Conservation (phyloP, 2,329 filamentous ascomycete genomes). For the Lasiodiplodia sp. region DNA sequence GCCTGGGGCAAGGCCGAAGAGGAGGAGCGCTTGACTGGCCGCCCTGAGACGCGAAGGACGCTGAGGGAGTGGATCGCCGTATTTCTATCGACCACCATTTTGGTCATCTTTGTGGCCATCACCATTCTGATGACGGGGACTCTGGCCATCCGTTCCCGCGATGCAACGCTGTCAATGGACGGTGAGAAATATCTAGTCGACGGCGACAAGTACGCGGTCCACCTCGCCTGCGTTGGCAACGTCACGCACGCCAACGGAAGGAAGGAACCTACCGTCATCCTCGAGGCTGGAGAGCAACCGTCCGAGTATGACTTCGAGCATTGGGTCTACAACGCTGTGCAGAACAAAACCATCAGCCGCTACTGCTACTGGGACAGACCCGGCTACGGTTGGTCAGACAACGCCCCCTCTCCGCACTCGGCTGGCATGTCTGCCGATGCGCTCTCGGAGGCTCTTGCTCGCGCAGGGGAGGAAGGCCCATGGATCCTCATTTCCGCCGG, state of each 20-base stretch:
- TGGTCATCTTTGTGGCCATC: slow-evolving; percentile 72
- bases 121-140: slow-evolving; percentile 79
- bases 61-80: slow-evolving; percentile 86
- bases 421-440: slow-evolving; percentile 92
- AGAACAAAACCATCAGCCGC: slow-evolving; percentile 81
- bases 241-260: slow-evolving; percentile 63
- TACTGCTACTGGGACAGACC: slow-evolving; percentile 98
- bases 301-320: slow-evolving; percentile 81
- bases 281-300: slow-evolving; percentile 83
- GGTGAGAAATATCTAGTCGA: slow-evolving; percentile 84
- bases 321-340: slow-evolving; percentile 77
- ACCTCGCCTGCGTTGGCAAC: slow-evolving; percentile 85
- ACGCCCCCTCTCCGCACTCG: slow-evolving; percentile 90
- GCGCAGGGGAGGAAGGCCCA: slow-evolving; percentile 82
- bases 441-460: slow-evolving; percentile 82
- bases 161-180: slow-evolving; percentile 75
- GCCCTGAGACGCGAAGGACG: slow-evolving; percentile 82
- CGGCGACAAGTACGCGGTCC: slow-evolving; percentile 82
- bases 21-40: slow-evolving; percentile 89
- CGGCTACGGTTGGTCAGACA: slow-evolving; percentile 87
- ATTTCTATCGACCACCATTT: slow-evolving; percentile 73
- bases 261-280: slow-evolving; percentile 77
- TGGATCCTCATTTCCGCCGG: slow-evolving; percentile 90
- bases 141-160: slow-evolving; percentile 79
- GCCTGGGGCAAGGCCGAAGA: slow-evolving; percentile 92